Percentiles rank a stretch among this genome's conserved stretches.
These are phyloP conservation scores for Phaeomoniella chlamydospora DNA, from an alignment of 2,329 filamentous ascomycete species.

Conservation along the genomic window DNA sequence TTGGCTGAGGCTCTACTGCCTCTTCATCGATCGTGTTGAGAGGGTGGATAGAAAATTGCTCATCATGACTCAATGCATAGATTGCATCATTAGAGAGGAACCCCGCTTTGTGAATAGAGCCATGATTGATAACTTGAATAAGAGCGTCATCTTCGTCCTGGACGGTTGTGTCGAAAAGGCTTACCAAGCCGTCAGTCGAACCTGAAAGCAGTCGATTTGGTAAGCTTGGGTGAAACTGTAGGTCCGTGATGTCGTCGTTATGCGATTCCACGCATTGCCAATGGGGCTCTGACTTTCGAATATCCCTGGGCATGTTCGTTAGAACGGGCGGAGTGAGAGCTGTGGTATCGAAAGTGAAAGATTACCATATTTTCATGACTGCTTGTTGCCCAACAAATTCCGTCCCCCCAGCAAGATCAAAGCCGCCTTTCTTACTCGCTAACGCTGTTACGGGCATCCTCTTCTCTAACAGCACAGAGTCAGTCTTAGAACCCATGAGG, in stretches of 20 bases:
- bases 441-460: constrained; percentile 7
- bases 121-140: constrained; percentile 47
- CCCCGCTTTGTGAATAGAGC: constrained; percentile 47
- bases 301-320: constrained; percentile 20
- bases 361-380: constrained; percentile 10
- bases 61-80: constrained; percentile 48
- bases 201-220: constrained; percentile 41
- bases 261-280: constrained; percentile 26
- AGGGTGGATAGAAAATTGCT: constrained; percentile 44
- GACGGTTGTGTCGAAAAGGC: constrained; percentile 44
- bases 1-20: constrained; percentile 25
- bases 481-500: neutral
- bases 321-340: constrained; percentile 12
- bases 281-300: constrained; percentile 9
- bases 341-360: neutral
- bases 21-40: constrained; percentile 33
- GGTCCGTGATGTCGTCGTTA: constrained; percentile 46
- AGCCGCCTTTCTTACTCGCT: constrained; percentile 3
- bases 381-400: constrained; percentile 6
- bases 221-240: constrained; percentile 38
- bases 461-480: neutral
- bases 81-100: constrained; percentile 38
- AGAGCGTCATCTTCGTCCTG: constrained; percentile 47
- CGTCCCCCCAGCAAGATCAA: constrained; percentile 9
- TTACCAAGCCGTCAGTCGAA: constrained; percentile 48